Evolutionary conservation across 2,329 filamentous ascomycete species (phyloP), one percentile per base, ranked within the genome.

Genomic region (Fusarium aywerte): DNA sequence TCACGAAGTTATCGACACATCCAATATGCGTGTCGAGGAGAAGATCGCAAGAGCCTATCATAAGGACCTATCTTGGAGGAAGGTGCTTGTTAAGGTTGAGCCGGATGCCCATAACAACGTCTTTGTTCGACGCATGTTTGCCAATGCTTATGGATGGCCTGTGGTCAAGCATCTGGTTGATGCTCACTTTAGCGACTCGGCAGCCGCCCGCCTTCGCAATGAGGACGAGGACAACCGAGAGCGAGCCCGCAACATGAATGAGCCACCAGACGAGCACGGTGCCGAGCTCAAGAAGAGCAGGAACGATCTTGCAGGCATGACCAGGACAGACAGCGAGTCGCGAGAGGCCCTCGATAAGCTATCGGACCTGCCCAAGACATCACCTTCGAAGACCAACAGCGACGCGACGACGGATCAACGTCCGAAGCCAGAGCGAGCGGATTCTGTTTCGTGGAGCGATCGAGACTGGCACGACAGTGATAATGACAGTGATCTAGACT

Each of bases 31-130:
- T 65, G 93, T 98, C 1, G 96, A 99, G 78, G 96, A 99, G 78
- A 98, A 97, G 80, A 99, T 99, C 69, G 96, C 96, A 3, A 88
- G 96, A 44, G 96, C 93, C 15, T 99, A 99, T 79, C 96, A 99
- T 77, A 89, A 89, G 13, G 93, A 93, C 66, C 80, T 99, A 20
- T 92, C 92, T 2, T 99, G 96, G 96, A 91, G 96, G 43, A 99
- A 99, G 76, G 96, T 99, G 2, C 87, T 99, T 5, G 96, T 99
- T 15, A 91, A 96, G 53, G 84, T 99, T 4, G 95, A 99, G 76
- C 96, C 96, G 0, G 96, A 99, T 78, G 96, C 96, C 0, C 96
- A 99, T 81, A 99, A 99, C 79, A 99, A 99, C 78, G 97, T 99
- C 69, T 91, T 98, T 62, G 96, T 99, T 23, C 90, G 96, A 16